phyloP scores from a whole-genome alignment of 129 eudicot genomes.

The Dittrichia graveolens region DNA sequence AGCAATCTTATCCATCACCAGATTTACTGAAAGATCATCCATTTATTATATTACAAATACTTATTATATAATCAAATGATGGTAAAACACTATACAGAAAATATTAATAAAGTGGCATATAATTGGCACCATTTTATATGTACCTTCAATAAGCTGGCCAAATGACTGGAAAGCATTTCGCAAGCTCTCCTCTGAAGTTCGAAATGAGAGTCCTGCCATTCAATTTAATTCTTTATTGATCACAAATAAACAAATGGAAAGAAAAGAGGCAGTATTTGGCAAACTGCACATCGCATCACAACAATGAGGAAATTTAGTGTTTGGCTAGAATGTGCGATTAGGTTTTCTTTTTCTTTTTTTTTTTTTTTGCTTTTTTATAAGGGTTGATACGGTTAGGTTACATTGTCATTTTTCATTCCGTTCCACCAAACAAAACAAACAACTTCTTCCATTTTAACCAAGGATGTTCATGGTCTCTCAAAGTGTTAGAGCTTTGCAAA shows the following conservation, averaged over 20 bases:
- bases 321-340: not conserved
- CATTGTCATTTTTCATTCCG: too few species aligned
- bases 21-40: conserved; percentile 57
- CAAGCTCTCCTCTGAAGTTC: conserved; percentile 83
- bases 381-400: too few species aligned
- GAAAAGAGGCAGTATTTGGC: not conserved
- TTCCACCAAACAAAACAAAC: too few species aligned
- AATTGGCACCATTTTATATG: conserved; percentile 16
- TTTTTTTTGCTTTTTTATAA: too few species aligned
- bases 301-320: too few species aligned
- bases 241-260: not conserved
- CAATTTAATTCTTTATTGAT: conserved; percentile 17
- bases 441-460: not conserved
- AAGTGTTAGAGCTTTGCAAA: not conserved
- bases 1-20: conserved; percentile 94
- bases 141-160: conserved; percentile 88
- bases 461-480: not conserved
- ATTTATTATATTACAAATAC: not conserved
- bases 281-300: not conserved
- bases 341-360: too few species aligned
- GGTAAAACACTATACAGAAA: not conserved
- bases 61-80: conserved; percentile 6
- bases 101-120: conserved; percentile 2
- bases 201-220: conserved; percentile 83
- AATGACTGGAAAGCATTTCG: conserved; percentile 76